Evolutionary conservation across 2,329 filamentous ascomycete species (phyloP).

Genomic region (Alternaria brassicicola): DNA sequence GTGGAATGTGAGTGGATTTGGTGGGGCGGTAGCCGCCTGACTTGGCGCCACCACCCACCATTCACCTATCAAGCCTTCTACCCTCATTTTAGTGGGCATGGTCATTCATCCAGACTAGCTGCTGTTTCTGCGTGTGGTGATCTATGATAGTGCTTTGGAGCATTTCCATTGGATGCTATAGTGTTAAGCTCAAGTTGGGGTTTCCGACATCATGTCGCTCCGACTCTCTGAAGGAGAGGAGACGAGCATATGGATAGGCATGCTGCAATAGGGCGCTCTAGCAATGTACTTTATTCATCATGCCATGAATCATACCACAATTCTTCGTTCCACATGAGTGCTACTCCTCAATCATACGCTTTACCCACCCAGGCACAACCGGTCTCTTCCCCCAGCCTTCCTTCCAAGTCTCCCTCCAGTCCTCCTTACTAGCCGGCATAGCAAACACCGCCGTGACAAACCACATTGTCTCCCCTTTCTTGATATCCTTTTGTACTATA

Average conservation of each 20-base stretch:
- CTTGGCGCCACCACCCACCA: slow-evolving; percentile 11
- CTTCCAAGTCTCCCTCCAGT: slow-evolving; percentile 53
- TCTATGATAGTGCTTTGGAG: neutral
- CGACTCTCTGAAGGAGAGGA: neutral
- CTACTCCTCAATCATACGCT: slow-evolving; percentile 55
- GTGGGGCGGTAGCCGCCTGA: slow-evolving; percentile 19
- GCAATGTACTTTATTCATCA: neutral
- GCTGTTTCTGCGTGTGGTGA: neutral
- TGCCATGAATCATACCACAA: too few species aligned
- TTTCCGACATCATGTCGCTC: too few species aligned
- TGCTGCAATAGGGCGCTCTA: neutral
- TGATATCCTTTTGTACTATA: slow-evolving; percentile 67
- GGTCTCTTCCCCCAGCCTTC: slow-evolving; percentile 65
- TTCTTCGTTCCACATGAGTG: slow-evolving; percentile 10
- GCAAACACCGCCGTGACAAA: slow-evolving; percentile 76
- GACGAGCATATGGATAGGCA: neutral
- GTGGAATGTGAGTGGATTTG: slow-evolving; percentile 12
- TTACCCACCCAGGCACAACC: slow-evolving; percentile 65
- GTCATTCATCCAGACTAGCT: neutral
- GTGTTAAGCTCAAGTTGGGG: neutral
- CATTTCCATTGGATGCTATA: neutral
- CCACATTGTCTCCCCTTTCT: slow-evolving; percentile 65
- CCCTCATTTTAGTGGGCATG: neutral
- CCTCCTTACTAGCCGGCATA: slow-evolving; percentile 63
- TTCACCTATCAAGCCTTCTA: neutral